phyloP scores from a whole-genome alignment of 2,329 filamentous ascomycete genomes.

The Xylaria sp. region DNA sequence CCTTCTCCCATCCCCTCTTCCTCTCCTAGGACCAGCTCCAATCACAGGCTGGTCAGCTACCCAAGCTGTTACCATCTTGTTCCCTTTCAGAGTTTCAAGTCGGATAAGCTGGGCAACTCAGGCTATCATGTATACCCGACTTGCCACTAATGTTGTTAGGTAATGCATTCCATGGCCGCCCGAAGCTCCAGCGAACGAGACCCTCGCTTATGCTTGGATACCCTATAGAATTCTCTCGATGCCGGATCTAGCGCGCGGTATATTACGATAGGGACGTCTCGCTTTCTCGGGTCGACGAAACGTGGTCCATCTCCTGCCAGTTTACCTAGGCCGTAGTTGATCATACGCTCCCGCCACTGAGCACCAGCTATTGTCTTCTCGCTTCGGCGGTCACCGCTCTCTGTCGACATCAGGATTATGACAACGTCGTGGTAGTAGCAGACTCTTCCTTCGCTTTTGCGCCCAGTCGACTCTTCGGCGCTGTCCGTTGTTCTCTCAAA shows the following conservation, averaged over 20 bases:
- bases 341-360: slow-evolving; percentile 17
- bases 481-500: slow-evolving; percentile 12
- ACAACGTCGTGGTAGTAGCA: background rate
- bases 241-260: slow-evolving; percentile 32
- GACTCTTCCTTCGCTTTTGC: slow-evolving; percentile 14
- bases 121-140: slow-evolving; percentile 12
- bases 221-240: slow-evolving; percentile 16
- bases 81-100: slow-evolving; percentile 20
- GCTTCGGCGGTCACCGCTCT: slow-evolving; percentile 12
- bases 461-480: slow-evolving; percentile 7
- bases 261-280: slow-evolving; percentile 15
- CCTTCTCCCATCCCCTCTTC: background rate
- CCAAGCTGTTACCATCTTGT: background rate
- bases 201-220: slow-evolving; percentile 10
- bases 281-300: slow-evolving; percentile 22
- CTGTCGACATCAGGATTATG: slow-evolving; percentile 17
- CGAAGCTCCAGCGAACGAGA: slow-evolving; percentile 13
- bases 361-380: background rate
- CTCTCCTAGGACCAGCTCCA: slow-evolving; percentile 10
- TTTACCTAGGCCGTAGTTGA: slow-evolving; percentile 13
- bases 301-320: slow-evolving; percentile 25
- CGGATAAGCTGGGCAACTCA: slow-evolving; percentile 17
- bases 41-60: slow-evolving; percentile 2
- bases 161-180: slow-evolving; percentile 24
- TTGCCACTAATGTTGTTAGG: slow-evolving; percentile 12